These are phyloP conservation scores for Eucalyptus curtisii DNA, from an alignment of 345 rosid species.

Conservation along the genomic window DNA sequence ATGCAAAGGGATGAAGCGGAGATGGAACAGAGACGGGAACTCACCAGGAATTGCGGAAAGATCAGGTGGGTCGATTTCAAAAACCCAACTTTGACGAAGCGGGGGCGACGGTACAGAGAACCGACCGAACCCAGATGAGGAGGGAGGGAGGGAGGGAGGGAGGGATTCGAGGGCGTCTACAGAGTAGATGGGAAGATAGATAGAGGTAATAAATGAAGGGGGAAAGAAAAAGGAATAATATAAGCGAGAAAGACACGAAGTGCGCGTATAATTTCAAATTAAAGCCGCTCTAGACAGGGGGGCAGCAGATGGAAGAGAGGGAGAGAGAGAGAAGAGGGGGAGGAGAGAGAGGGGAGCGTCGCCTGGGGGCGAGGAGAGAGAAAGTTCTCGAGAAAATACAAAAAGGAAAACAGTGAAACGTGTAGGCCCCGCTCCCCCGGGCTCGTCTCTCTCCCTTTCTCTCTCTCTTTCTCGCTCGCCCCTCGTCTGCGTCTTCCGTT, in stretches of 20 bases:
- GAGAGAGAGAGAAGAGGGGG: not conserved
- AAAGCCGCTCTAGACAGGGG: conserved; percentile 5
- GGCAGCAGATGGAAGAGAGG: not conserved
- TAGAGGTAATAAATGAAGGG: not conserved
- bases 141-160: not conserved
- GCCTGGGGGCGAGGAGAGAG: conserved; percentile 2
- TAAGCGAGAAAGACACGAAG: conserved; percentile 1
- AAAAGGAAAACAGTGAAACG: not conserved
- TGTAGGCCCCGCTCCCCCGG: not conserved
- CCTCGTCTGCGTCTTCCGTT: not conserved
- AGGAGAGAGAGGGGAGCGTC: conserved; percentile 5
- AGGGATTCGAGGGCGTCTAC: not conserved
- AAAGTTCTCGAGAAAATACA: conserved; percentile 49
- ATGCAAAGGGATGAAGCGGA: not conserved
- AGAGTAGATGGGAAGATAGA: not conserved
- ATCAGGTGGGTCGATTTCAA: not conserved
- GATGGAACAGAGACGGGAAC: not conserved
- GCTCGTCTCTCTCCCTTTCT: not conserved
- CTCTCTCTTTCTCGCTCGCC: too few species aligned
- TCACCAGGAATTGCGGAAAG: not conserved
- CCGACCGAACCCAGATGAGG: not conserved
- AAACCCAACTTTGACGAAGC: not conserved
- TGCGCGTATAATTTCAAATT: conserved; percentile 34
- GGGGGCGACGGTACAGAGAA: not conserved
- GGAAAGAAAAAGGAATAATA: not conserved